These are phyloP conservation scores for Austroboletus niveus DNA, from an alignment of 1,284 basidiomycete species.

Conservation along the genomic window DNA sequence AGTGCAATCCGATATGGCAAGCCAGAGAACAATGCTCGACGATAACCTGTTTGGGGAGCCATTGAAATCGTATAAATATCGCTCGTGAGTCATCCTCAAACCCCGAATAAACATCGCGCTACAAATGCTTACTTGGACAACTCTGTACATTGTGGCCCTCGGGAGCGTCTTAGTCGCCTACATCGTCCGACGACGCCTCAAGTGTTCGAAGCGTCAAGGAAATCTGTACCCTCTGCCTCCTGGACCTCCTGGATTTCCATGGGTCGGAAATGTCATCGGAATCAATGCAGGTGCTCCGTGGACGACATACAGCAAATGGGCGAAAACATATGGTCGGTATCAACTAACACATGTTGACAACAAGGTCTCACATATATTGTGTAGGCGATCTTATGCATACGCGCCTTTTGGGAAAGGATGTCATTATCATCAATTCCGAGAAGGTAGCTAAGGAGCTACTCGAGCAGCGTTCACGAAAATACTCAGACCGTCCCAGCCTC, in stretches of 20 bases:
- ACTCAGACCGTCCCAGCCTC: constrained; percentile 5
- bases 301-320: constrained; percentile 3
- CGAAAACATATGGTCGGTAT: constrained; percentile 1
- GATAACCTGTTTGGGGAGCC: too few relatives aligned
- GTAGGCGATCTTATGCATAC: constrained; percentile 3
- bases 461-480: constrained; percentile 2
- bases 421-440: constrained; percentile 11
- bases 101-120: too few relatives aligned
- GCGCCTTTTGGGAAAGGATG: constrained; percentile 5
- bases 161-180: background rate
- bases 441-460: constrained; percentile 5
- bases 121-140: too few relatives aligned
- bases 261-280: constrained; percentile 7
- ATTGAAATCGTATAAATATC: too few relatives aligned
- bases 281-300: constrained; percentile 6
- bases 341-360: too few relatives aligned
- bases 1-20: too few relatives aligned
- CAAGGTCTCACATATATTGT: background rate
- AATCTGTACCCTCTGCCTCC: constrained; percentile 1
- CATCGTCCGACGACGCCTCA: background rate
- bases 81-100: too few relatives aligned
- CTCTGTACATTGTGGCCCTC: too few relatives aligned
- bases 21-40: too few relatives aligned
- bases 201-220: background rate
- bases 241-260: constrained; percentile 10